Evolutionary conservation across 768 basidiomycete genomes (phyloP), one percentile per base, ranked within the genome.

Genomic region (Boletus pseudo-olivaceus): DNA sequence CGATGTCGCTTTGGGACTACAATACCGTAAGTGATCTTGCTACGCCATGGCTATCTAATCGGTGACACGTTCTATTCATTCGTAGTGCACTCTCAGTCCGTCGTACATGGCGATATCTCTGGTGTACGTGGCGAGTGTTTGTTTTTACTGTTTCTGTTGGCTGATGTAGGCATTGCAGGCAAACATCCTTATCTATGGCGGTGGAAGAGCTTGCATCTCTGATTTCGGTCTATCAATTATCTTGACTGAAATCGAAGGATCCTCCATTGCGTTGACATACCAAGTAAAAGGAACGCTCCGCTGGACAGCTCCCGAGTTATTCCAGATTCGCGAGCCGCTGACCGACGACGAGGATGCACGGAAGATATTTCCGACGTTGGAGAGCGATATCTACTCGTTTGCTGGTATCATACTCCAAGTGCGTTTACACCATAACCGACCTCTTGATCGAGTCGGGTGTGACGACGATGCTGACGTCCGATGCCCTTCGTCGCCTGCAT

Each of bases 191-290:
- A 70, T 82, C 33, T 65, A 76, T 51, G 67, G 66, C 40, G 64
- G 74, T 17, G 73, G 74, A 20, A 72, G 73, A 30, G 78, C 74
- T 1, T 73, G 73, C 27, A 62, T 82, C 7, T 70, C 72, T 30
- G 78, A 81, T 54, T 79, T 81, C 49, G 78, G 79, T 5, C 59
- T 81, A 3, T 80, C 78, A 2, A 72, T 64, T 20, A 65, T 80
- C 47, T 57, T 70, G 33, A 66, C 64, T 1, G 71, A 76, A 33
- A 59, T 76, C 32, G 61, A 71, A 38, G 66, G 66, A 6, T 66
- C 66, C 17, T 69, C 64, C 17, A 58, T 67, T 11, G 70, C 70
- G 27, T 72, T 74, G 73, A 47, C 57, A 1, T 67, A 55, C n/a
- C 57, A 58, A 47, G 33, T 35, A 6, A 64, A 50, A 38, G 79